Evolutionary conservation across 345 rosid genomes (phyloP).

Genomic region (Citrus sp.): DNA sequence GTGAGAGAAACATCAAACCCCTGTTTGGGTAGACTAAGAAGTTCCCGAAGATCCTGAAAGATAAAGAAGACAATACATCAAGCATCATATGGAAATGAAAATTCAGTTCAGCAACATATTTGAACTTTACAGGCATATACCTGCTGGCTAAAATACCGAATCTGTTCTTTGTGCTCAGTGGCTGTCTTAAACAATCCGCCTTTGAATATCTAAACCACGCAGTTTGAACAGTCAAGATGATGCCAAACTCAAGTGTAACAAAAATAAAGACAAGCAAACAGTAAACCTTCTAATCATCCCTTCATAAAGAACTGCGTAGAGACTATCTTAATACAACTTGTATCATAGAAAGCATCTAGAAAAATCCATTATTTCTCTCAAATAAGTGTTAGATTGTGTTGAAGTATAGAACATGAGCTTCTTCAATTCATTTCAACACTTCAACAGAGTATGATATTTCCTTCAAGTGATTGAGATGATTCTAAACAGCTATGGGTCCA

Average conservation of each 20-base stretch:
- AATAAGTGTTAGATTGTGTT: background rate
- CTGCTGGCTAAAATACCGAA: slow-evolving; percentile 93
- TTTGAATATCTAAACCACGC: slow-evolving; percentile 63
- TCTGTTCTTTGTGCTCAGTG: slow-evolving; percentile 95
- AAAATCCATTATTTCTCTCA: background rate
- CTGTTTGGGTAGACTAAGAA: slow-evolving; percentile 81
- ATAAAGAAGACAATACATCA: background rate
- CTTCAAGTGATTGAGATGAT: background rate
- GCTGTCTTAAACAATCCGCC: slow-evolving; percentile 96
- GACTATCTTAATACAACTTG: background rate
- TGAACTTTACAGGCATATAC: slow-evolving; percentile 24
- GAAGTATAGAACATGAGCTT: background rate
- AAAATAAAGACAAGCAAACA: background rate
- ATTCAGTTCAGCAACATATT: slow-evolving; percentile 5
- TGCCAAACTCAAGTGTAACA: background rate
- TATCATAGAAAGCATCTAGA: background rate
- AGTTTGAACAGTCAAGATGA: background rate
- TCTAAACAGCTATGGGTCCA: background rate
- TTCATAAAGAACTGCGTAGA: background rate
- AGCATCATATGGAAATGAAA: background rate
- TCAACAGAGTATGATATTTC: background rate
- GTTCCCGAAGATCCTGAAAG: slow-evolving; percentile 82
- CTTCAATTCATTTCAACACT: background rate
- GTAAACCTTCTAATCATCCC: background rate
- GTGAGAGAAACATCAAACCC: slow-evolving; percentile 88